phyloP scores from a whole-genome alignment of 2,329 filamentous ascomycete genomes.

The Tolypocladium pustulatum region DNA sequence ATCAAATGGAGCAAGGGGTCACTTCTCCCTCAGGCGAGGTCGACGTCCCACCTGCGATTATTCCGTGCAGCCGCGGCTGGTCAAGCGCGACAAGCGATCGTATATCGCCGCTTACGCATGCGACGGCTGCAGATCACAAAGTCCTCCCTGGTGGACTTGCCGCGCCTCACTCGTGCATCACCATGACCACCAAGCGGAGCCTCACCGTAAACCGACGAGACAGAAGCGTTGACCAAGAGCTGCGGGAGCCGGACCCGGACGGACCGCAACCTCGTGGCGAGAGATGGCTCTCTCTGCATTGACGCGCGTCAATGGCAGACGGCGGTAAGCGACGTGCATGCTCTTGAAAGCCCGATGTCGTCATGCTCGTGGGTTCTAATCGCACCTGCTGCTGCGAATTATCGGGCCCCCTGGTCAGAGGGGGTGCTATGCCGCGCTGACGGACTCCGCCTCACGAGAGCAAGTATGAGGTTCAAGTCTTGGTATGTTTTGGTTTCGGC shows the following conservation, averaged over 20 bases:
- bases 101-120: neutral
- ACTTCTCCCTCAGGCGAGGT: neutral
- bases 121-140: neutral
- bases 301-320: neutral
- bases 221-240: neutral
- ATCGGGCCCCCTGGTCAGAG: neutral
- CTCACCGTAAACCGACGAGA: neutral
- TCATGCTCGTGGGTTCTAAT: neutral
- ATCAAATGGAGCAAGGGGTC: neutral
- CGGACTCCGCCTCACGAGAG: neutral
- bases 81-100: neutral
- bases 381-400: neutral
- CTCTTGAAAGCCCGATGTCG: neutral
- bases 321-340: neutral
- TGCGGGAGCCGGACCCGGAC: neutral
- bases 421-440: neutral
- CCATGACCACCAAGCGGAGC: neutral
- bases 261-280: neutral
- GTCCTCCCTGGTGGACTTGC: neutral
- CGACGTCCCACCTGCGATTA: neutral
- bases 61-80: neutral
- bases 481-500: neutral
- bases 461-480: neutral
- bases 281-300: neutral
- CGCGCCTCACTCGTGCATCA: neutral